A percentile compares a stretch with the other conserved stretches of the same genome.
These are phyloP conservation scores for Cryptococcus maquisensis DNA, from an alignment of 1,284 basidiomycete species.

Conservation along the genomic window DNA sequence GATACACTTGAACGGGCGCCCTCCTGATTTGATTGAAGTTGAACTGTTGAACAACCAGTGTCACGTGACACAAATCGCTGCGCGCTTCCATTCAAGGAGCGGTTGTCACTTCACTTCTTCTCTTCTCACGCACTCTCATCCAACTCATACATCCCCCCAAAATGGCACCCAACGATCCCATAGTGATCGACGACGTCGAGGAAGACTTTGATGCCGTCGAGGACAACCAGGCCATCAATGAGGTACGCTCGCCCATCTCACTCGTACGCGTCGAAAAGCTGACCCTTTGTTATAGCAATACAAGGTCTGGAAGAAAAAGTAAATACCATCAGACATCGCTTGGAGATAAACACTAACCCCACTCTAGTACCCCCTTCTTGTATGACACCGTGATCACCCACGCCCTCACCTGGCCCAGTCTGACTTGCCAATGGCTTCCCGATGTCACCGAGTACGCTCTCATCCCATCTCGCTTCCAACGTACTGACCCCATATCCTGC, in stretches of 20 bases:
- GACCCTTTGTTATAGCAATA: slow-evolving; percentile 47
- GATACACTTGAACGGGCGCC: no score
- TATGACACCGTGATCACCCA: slow-evolving; percentile 98
- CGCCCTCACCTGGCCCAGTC: slow-evolving; percentile 94
- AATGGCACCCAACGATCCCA: slow-evolving; percentile 37
- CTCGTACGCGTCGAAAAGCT: slow-evolving; percentile 1
- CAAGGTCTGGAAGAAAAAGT: slow-evolving; percentile 76
- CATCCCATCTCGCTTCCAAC: neutral
- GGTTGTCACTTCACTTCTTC: no score
- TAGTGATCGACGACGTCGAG: slow-evolving; percentile 64
- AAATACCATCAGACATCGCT: neutral
- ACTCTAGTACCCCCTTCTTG: slow-evolving; percentile 70
- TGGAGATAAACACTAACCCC: neutral
- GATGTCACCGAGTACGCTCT: slow-evolving; percentile 75
- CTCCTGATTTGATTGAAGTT: no score
- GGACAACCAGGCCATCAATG: slow-evolving; percentile 83
- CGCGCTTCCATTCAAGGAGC: no score
- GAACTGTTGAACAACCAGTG: no score
- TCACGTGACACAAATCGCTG: no score
- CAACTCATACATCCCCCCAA: neutral
- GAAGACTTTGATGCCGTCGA: slow-evolving; percentile 52
- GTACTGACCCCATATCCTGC: neutral
- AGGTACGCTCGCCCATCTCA: slow-evolving; percentile 57
- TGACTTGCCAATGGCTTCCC: slow-evolving; percentile 99
- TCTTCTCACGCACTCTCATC: no score